phyloP scores from a whole-genome alignment of 495 filamentous ascomycete species.

The Hypoxylon crocopeplum region DNA sequence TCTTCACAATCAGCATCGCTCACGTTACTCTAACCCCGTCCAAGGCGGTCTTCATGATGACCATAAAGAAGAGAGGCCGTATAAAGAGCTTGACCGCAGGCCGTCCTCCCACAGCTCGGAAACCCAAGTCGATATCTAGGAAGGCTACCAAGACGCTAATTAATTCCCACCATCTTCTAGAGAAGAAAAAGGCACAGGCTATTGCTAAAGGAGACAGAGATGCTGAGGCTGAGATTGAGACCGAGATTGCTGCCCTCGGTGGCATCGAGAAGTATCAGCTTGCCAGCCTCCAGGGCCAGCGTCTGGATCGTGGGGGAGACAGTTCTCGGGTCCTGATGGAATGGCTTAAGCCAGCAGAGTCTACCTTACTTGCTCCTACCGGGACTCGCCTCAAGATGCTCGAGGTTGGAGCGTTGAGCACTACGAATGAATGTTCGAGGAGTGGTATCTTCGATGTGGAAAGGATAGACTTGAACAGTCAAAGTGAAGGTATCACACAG shows the following conservation, averaged over 20 bases:
- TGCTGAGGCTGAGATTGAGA: slow-evolving; percentile 61
- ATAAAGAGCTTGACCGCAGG: slow-evolving; percentile 67
- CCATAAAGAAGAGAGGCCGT: slow-evolving; percentile 42
- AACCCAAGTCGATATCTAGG: slow-evolving; percentile 70
- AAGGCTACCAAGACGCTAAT: slow-evolving; percentile 83
- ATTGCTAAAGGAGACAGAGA: slow-evolving; percentile 64
- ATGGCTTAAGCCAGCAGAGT: slow-evolving; percentile 69
- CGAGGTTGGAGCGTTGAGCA: slow-evolving; percentile 89
- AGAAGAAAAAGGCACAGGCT: slow-evolving; percentile 78
- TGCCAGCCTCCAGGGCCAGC: slow-evolving; percentile 89
- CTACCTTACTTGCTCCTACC: slow-evolving; percentile 34
- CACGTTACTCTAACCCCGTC: too few relatives aligned
- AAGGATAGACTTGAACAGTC: slow-evolving; percentile 90
- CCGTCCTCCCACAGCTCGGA: slow-evolving; percentile 66
- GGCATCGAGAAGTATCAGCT: slow-evolving; percentile 85
- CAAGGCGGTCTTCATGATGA: slow-evolving; percentile 37
- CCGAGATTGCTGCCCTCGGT: slow-evolving; percentile 64
- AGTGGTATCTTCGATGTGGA: slow-evolving; percentile 73
- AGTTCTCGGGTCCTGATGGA: slow-evolving; percentile 84
- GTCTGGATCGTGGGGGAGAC: slow-evolving; percentile 84
- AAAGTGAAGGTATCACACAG: slow-evolving; percentile 76
- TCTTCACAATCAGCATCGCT: background rate
- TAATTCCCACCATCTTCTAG: slow-evolving; percentile 80
- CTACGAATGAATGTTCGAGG: slow-evolving; percentile 81
- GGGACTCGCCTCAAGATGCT: slow-evolving; percentile 66